Conservation (phyloP, 2,329 filamentous ascomycete species). For the Arachnomyces sp. region DNA sequence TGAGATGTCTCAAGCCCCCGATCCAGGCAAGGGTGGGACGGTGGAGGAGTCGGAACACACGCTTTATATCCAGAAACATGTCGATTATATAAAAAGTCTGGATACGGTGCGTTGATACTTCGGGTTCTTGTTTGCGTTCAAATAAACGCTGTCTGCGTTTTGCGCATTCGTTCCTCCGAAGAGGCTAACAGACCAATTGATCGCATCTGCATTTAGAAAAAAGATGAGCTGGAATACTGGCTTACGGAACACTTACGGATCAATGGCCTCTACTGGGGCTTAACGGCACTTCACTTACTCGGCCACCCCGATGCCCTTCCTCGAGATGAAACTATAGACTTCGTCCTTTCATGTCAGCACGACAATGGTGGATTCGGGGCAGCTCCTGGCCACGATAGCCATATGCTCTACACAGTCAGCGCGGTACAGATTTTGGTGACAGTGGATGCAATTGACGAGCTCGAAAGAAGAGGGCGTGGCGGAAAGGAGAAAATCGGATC, state of each 20-base stretch:
- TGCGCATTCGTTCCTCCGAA: constrained; percentile 5
- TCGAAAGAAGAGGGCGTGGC: constrained; percentile 60
- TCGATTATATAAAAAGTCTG: constrained; percentile 85
- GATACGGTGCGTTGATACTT: constrained; percentile 58
- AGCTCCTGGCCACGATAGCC: constrained; percentile 86
- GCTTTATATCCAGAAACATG: constrained; percentile 59
- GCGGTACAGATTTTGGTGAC: constrained; percentile 88
- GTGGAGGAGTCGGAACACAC: constrained; percentile 31
- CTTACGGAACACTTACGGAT: constrained; percentile 92
- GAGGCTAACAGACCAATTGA: constrained; percentile 3
- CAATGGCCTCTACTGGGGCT: constrained; percentile 93
- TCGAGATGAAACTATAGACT: constrained; percentile 72
- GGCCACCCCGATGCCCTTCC: constrained; percentile 73
- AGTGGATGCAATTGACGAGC: constrained; percentile 72
- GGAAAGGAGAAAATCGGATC: constrained; percentile 66
- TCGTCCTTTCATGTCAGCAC: constrained; percentile 90
- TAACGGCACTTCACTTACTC: constrained; percentile 80
- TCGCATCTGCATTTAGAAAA: constrained; percentile 49
- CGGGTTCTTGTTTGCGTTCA: constrained; percentile 7
- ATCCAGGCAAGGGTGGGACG: constrained; percentile 47
- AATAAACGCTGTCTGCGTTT: no score
- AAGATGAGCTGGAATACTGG: constrained; percentile 96
- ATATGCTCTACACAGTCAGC: constrained; percentile 93
- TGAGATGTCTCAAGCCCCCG: constrained; percentile 52
- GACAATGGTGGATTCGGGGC: constrained; percentile 86